Percentiles rank a stretch among this genome's conserved stretches.
Conservation (phyloP, 192 early-diverging fungal species). For the Coemansia umbellata region DNA sequence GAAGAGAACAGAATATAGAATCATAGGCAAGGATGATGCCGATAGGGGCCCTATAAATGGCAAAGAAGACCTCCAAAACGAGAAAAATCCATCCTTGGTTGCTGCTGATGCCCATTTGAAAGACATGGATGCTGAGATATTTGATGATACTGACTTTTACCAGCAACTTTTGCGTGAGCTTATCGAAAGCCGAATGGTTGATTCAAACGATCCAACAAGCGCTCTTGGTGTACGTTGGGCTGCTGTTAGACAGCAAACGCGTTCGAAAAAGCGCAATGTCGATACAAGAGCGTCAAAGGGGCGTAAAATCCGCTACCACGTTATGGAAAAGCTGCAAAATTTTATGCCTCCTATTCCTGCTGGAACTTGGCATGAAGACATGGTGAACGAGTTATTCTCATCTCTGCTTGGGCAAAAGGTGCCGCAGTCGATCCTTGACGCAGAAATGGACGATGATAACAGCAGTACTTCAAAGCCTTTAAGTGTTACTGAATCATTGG, state of each 20-base stretch:
- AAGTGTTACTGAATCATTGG: slow-evolving; percentile 4
- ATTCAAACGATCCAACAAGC: slow-evolving; percentile 83
- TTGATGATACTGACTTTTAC: slow-evolving; percentile 97
- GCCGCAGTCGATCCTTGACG: slow-evolving; percentile 42
- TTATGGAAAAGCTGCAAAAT: slow-evolving; percentile 94
- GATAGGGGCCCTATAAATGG: background rate
- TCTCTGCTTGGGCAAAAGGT: slow-evolving; percentile 72
- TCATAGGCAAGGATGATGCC: slow-evolving; percentile 25
- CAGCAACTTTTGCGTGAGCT: slow-evolving; percentile 89
- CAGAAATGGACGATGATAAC: slow-evolving; percentile 7
- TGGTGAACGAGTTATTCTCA: slow-evolving; percentile 86
- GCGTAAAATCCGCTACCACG: slow-evolving; percentile 85
- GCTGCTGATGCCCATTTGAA: slow-evolving; percentile 61
- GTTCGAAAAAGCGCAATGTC: slow-evolving; percentile 62
- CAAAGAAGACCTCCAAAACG: background rate
- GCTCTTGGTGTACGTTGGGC: slow-evolving; percentile 76
- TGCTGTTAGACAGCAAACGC: slow-evolving; percentile 65
- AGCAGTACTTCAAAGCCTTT: background rate
- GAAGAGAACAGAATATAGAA: slow-evolving; percentile 65
- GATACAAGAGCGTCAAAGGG: slow-evolving; percentile 92
- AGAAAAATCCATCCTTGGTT: slow-evolving; percentile 57
- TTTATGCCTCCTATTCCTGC: slow-evolving; percentile 91
- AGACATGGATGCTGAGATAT: slow-evolving; percentile 65
- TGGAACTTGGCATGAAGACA: slow-evolving; percentile 92
- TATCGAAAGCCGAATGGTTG: slow-evolving; percentile 89